Evolutionary conservation across 2,329 filamentous ascomycete species (phyloP).

Genomic region (Venturiaceae sp.): DNA sequence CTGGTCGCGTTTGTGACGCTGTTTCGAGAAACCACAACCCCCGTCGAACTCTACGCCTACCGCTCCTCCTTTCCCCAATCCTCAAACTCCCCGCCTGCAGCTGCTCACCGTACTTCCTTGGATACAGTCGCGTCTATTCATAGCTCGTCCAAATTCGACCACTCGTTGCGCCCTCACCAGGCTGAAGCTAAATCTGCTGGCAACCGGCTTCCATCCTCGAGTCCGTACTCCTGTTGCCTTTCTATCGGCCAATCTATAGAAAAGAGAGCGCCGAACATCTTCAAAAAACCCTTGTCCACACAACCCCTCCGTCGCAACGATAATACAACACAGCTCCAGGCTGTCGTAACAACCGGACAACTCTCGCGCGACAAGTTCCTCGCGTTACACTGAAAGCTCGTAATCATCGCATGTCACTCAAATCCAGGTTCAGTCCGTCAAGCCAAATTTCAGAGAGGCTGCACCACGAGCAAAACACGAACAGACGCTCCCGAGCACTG

Average conservation of each 20-base stretch:
- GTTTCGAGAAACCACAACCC: neutral
- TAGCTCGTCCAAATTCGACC: neutral
- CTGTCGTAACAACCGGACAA: neutral
- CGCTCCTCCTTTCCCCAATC: neutral
- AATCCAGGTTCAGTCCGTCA: neutral
- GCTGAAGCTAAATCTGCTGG: neutral
- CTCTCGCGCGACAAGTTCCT: neutral
- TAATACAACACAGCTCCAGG: neutral
- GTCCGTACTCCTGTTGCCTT: neutral
- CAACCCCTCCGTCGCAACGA: too few species aligned
- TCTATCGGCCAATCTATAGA: neutral
- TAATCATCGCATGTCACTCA: neutral
- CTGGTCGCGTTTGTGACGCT: constrained; percentile 3
- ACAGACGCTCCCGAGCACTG: too few species aligned
- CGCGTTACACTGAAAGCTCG: neutral
- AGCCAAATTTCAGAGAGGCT: neutral
- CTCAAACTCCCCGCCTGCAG: neutral
- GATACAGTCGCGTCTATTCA: neutral
- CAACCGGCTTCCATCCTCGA: neutral
- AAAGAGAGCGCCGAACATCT: neutral
- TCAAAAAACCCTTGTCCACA: neutral
- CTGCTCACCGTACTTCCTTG: neutral
- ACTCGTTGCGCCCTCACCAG: neutral
- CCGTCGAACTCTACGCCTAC: neutral
- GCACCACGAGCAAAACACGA: neutral